Evolutionary conservation across 2,329 filamentous ascomycete genomes (phyloP), one percentile per base, ranked within the genome.

Genomic region (Aspergillus ustus): DNA sequence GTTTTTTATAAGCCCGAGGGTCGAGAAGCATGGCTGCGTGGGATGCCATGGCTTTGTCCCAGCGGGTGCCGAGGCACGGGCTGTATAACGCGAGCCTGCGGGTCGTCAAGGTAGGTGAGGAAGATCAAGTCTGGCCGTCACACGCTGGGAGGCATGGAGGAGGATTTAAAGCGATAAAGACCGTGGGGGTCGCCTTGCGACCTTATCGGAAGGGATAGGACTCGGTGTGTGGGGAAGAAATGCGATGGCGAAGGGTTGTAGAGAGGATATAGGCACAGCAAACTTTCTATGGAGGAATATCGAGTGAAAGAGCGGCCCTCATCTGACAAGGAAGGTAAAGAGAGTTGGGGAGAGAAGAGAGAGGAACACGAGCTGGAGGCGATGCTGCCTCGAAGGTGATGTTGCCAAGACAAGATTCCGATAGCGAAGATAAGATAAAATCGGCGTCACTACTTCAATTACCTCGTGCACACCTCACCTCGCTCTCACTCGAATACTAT

Each of bases 21-120:
- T 82, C 74, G 60, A 81, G 68, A 31, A 81, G 73, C 72, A 80
- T 73, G 46, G 76, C 77, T 37, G 80, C 76, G 56, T 76, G 72
- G 37, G 75, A 75, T 46, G 75, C 75, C 77, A 79, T 79, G 57
- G 40, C 70, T 61, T 61, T 56, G 60, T 48, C 50, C 57, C 34
- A 51, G 20, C 62, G 63, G 64, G 60, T 55, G 52, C 52, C 48
- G 52, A 49, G n/a, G 50, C 48, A 28, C 37, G 31, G 34, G 43
- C 34, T 22, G 54, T 56, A 34, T 5, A 19, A 49, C 17, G 11
- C 28, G 43, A 2, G n/a, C 19, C 15, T n/a, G 20, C 52, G 20
- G 51, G 11, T 28, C 46, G 25, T 28, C 15, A 3, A 22, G 19
- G 31, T 17, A 25, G 49, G 20, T 50, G 25, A 52, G 57, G 17